Evolutionary conservation across 768 basidiomycete species (phyloP).

Genomic region (Boletus speciosus): DNA sequence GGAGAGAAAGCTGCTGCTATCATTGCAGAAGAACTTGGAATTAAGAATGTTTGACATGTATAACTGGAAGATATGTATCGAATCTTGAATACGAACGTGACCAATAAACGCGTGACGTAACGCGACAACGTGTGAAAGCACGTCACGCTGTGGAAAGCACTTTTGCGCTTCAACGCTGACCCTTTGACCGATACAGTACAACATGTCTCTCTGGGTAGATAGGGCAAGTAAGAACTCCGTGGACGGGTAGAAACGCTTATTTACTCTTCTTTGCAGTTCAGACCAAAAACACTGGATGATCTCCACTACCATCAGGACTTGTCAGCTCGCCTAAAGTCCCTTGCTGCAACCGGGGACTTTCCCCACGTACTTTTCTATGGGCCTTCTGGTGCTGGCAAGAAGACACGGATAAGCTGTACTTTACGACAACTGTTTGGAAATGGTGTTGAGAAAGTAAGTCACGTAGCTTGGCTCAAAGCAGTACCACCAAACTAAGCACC

Average conservation of each 20-base stretch:
- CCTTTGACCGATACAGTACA: not conserved
- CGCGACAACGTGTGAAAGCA: conserved; percentile 14
- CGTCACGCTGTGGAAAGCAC: not conserved
- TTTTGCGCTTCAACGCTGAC: not conserved
- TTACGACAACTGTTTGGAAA: conserved; percentile 85
- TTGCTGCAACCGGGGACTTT: conserved; percentile 89
- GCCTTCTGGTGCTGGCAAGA: conserved; percentile 95
- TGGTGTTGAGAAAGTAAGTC: conserved; percentile 84
- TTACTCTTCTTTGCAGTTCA: conserved; percentile 52
- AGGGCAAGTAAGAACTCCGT: conserved; percentile 22
- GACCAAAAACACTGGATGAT: conserved; percentile 78
- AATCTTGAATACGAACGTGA: conserved; percentile 7
- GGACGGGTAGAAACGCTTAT: not conserved
- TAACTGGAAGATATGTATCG: not conserved
- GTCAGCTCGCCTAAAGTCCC: conserved; percentile 72
- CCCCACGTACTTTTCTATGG: conserved; percentile 98
- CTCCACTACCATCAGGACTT: conserved; percentile 87
- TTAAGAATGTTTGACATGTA: conserved; percentile 7
- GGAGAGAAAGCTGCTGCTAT: conserved; percentile 26
- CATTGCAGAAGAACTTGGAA: conserved; percentile 22
- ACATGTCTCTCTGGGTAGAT: conserved; percentile 72
- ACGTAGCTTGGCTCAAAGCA: not conserved
- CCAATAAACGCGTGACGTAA: conserved; percentile 32
- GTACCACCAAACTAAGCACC: not conserved
- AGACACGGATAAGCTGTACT: conserved; percentile 91